Conservation (phyloP, 371 early-diverging fungal genomes). For the Chytridium lagenaria region DNA sequence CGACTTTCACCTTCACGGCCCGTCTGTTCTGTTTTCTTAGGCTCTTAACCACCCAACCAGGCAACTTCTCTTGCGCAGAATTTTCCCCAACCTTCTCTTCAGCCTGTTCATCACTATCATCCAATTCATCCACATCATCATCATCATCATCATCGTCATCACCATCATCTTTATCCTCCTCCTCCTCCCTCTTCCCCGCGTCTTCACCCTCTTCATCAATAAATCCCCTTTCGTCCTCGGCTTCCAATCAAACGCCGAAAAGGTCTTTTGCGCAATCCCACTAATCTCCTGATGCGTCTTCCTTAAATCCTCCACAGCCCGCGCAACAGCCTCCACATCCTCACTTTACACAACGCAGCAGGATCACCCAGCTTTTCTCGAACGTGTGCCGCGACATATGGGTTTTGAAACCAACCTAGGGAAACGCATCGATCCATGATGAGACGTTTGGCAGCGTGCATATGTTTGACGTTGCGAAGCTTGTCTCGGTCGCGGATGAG, state of each 20-base stretch:
- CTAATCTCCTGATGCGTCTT: constrained; percentile 6
- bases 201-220: neutral
- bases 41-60: constrained; percentile 13
- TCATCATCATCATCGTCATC: constrained; percentile 9
- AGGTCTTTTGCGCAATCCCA: neutral
- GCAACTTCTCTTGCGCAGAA: too few relatives aligned
- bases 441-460: constrained; percentile 21
- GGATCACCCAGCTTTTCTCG: constrained; percentile 15
- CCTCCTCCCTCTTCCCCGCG: neutral
- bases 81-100: too few relatives aligned
- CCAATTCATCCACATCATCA: constrained; percentile 5
- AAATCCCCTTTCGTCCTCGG: constrained; percentile 20
- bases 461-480: constrained; percentile 22
- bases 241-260: constrained; percentile 22
- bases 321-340: neutral
- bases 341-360: neutral
- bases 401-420: constrained; percentile 9
- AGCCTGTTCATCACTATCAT: neutral
- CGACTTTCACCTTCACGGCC: neutral
- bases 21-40: neutral
- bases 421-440: constrained; percentile 24
- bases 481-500: constrained; percentile 21
- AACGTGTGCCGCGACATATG: constrained; percentile 5
- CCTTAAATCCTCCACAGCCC: constrained; percentile 2
- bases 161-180: neutral